phyloP scores from a whole-genome alignment of 176 grass and related monocot species.

The Coix lacrymajobi region DNA sequence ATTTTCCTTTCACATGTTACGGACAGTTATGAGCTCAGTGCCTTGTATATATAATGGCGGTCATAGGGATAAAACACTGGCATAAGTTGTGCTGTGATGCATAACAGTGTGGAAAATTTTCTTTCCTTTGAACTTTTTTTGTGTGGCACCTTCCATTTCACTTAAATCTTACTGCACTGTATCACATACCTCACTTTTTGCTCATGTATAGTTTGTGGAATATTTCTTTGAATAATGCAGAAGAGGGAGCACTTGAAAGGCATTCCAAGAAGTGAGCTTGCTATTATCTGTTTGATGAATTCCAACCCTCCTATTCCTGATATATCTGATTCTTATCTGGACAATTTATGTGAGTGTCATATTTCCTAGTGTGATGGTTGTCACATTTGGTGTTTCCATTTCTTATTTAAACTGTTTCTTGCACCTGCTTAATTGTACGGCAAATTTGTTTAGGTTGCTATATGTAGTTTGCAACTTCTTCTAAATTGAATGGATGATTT shows the following conservation, averaged over 20 bases:
- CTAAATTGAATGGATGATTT: slow-evolving; percentile 8
- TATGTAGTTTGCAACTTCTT: slow-evolving; percentile 17
- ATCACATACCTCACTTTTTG: neutral
- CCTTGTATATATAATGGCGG: neutral
- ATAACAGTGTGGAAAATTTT: neutral
- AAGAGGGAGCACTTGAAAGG: slow-evolving; percentile 52
- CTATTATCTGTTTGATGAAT: slow-evolving; percentile 76
- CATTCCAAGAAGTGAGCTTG: slow-evolving; percentile 59
- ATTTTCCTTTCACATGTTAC: slow-evolving; percentile 13
- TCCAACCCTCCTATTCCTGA: slow-evolving; percentile 89
- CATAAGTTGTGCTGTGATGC: neutral
- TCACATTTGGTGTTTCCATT: slow-evolving; percentile 2
- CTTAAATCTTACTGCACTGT: neutral
- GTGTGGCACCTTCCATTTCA: neutral
- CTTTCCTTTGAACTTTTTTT: neutral
- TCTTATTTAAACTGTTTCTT: neutral
- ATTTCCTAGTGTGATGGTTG: slow-evolving; percentile 13
- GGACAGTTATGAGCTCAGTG: neutral
- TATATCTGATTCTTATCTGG: slow-evolving; percentile 67
- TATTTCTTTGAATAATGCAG: slow-evolving; percentile 52
- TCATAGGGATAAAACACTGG: neutral
- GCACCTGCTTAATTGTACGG: neutral
- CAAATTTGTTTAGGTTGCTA: slow-evolving; percentile 6
- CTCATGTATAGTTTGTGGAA: slow-evolving; percentile 16
- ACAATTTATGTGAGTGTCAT: slow-evolving; percentile 64